phyloP scores from a whole-genome alignment of 495 filamentous ascomycete species.

The Xeromyces bisporus region DNA sequence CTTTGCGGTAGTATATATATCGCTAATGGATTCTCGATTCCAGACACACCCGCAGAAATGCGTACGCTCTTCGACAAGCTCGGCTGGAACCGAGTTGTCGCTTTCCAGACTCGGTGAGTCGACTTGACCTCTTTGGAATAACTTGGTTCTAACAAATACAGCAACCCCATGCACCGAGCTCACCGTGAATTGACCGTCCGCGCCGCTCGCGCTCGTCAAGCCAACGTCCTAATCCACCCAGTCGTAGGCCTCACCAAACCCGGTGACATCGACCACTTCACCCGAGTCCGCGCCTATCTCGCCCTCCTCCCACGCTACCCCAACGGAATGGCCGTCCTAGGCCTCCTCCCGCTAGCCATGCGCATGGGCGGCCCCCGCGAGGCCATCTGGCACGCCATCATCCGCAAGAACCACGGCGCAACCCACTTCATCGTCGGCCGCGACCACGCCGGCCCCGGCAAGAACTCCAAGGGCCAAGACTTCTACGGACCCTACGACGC shows the following conservation, averaged over 20 bases:
- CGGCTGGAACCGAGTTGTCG: conserved; percentile 89
- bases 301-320: conserved; percentile 93
- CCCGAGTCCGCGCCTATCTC: conserved; percentile 94
- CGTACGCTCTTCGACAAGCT: conserved; percentile 97
- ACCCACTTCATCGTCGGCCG: conserved; percentile 99
- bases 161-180: conserved; percentile 98
- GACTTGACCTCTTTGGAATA: background rate
- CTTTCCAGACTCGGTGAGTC: conserved; percentile 67
- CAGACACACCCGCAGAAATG: conserved; percentile 87
- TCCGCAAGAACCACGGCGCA: conserved; percentile 97
- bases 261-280: conserved; percentile 99
- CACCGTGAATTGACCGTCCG: conserved; percentile 95
- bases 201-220: conserved; percentile 83
- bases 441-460: conserved; percentile 93
- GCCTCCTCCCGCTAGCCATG: conserved; percentile 91
- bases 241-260: conserved; percentile 97
- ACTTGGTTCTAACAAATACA: conserved; percentile 3
- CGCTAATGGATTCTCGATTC: too few species aligned
- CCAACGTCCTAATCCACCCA: conserved; percentile 97
- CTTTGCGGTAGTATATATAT: too few species aligned
- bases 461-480: conserved; percentile 88
- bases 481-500: conserved; percentile 98
- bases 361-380: conserved; percentile 97
- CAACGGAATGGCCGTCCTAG: conserved; percentile 97
- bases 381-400: conserved; percentile 99